phyloP scores from a whole-genome alignment of 2,329 filamentous ascomycete species.

The Tolypocladium capitatum region DNA sequence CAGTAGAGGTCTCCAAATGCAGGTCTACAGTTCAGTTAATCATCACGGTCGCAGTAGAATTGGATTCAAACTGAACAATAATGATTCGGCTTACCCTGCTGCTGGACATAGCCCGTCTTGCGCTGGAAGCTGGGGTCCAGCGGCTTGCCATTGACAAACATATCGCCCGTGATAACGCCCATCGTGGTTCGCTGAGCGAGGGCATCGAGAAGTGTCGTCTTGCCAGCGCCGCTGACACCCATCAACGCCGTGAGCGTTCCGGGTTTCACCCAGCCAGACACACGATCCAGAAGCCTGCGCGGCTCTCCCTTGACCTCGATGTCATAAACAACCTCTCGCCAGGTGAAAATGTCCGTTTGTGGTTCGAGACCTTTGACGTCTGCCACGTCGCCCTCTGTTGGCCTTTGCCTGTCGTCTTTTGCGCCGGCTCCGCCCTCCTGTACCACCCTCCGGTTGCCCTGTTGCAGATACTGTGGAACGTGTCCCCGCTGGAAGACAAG shows the following conservation, averaged over 20 bases:
- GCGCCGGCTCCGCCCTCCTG: slow-evolving; percentile 17
- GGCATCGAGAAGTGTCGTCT: slow-evolving; percentile 29
- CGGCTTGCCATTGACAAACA: slow-evolving; percentile 49
- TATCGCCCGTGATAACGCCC: slow-evolving; percentile 52
- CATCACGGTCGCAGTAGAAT: neutral
- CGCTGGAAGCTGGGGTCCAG: slow-evolving; percentile 46
- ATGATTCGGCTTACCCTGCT: slow-evolving; percentile 32
- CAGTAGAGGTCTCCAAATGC: slow-evolving; percentile 40
- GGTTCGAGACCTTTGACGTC: slow-evolving; percentile 21
- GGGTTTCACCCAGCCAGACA: slow-evolving; percentile 82
- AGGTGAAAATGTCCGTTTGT: slow-evolving; percentile 56
- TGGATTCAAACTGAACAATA: no score
- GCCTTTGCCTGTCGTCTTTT: slow-evolving; percentile 8
- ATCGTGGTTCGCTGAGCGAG: slow-evolving; percentile 38
- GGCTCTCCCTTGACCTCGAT: slow-evolving; percentile 60
- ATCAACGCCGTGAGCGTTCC: slow-evolving; percentile 73
- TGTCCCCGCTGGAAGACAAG: slow-evolving; percentile 51
- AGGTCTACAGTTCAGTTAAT: slow-evolving; percentile 27
- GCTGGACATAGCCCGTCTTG: slow-evolving; percentile 55
- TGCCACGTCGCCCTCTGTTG: slow-evolving; percentile 2
- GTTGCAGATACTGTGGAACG: slow-evolving; percentile 28
- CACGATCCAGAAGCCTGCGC: slow-evolving; percentile 62
- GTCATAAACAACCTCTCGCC: slow-evolving; percentile 61
- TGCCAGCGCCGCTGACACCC: slow-evolving; percentile 41
- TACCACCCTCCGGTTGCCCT: slow-evolving; percentile 13